A percentile compares a stretch with the other conserved stretches of the same genome.
phyloP scores from a whole-genome alignment of 805 yeast genomes.

The Maudiozyma saulgeensis region DNA sequence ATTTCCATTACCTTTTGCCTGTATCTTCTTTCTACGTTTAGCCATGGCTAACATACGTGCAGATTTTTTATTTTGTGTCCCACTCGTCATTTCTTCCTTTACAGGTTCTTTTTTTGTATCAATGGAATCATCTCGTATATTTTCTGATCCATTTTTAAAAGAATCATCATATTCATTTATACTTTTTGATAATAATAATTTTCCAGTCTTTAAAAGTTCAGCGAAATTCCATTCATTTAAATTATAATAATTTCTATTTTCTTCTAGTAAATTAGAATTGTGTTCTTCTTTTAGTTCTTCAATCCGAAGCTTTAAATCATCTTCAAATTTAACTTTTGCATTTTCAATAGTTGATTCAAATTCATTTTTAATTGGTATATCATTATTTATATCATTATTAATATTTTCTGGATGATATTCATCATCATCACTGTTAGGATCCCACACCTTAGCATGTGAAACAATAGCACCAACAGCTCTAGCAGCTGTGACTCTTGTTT shows the following conservation, averaged over 20 bases:
- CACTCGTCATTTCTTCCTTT: slow-evolving; percentile 6
- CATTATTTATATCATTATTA: background rate
- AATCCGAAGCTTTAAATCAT: slow-evolving; percentile 25
- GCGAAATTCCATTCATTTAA: slow-evolving; percentile 22
- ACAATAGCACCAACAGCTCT: slow-evolving; percentile 91
- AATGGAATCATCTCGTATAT: slow-evolving; percentile 4
- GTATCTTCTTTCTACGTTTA: slow-evolving; percentile 79
- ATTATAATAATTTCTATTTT: slow-evolving; percentile 15
- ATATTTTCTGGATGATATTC: slow-evolving; percentile 7
- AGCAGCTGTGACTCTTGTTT: slow-evolving; percentile 90
- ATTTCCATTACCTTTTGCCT: slow-evolving; percentile 45
- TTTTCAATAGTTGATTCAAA: slow-evolving; percentile 7
- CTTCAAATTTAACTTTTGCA: slow-evolving; percentile 28
- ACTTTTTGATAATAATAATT: slow-evolving; percentile 22
- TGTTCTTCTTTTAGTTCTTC: slow-evolving; percentile 20
- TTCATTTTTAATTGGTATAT: slow-evolving; percentile 4
- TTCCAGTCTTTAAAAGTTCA: slow-evolving; percentile 23
- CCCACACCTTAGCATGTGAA: slow-evolving; percentile 69
- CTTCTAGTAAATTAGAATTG: slow-evolving; percentile 16
- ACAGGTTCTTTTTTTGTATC: slow-evolving; percentile 9
- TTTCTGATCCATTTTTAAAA: background rate
- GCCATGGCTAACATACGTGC: slow-evolving; percentile 91
- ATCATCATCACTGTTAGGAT: slow-evolving; percentile 50
- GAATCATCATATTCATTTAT: slow-evolving; percentile 13
- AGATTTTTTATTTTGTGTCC: slow-evolving; percentile 31